Evolutionary conservation across 2,329 filamentous ascomycete genomes (phyloP).

Genomic region (Claviceps paspali): DNA sequence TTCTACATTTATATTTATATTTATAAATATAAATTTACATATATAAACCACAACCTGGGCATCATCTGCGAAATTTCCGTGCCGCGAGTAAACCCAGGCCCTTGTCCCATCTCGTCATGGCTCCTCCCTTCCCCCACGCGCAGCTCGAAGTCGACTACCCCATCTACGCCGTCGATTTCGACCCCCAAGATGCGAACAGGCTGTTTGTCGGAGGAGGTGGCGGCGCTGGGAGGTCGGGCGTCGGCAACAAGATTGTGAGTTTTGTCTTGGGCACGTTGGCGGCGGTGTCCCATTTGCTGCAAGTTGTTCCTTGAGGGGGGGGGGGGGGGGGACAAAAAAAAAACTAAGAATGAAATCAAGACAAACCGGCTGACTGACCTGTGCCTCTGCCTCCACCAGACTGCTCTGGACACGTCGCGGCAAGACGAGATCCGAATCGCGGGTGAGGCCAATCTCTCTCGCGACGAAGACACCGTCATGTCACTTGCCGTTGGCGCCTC

Average conservation of each 20-base stretch:
- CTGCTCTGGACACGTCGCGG: slow-evolving; percentile 54
- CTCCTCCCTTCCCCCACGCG: slow-evolving; percentile 30
- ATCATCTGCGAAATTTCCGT: too few relatives aligned
- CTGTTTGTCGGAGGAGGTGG: slow-evolving; percentile 79
- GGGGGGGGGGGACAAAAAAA: background rate
- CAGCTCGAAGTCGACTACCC: slow-evolving; percentile 65
- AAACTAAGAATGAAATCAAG: background rate
- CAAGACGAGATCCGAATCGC: slow-evolving; percentile 47
- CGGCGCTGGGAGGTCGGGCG: slow-evolving; percentile 64
- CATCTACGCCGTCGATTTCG: slow-evolving; percentile 77
- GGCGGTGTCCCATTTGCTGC: background rate
- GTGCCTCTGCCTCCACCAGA: slow-evolving; percentile 26
- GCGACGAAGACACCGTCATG: slow-evolving; percentile 78
- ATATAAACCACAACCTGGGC: too few relatives aligned
- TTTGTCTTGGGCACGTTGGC: background rate
- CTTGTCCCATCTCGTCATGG: too few relatives aligned
- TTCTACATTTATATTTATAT: too few relatives aligned
- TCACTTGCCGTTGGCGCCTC: slow-evolving; percentile 61
- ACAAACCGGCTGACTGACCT: background rate
- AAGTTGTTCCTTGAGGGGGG: background rate
- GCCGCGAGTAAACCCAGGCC: too few relatives aligned
- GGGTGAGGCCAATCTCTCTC: slow-evolving; percentile 62
- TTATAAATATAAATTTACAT: too few relatives aligned
- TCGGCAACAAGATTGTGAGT: slow-evolving; percentile 74
- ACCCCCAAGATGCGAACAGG: slow-evolving; percentile 59